A percentile compares a stretch with the other conserved stretches of the same genome.
Evolutionary conservation across 768 basidiomycete genomes (phyloP).

Genomic region (Austroboletus festivus): DNA sequence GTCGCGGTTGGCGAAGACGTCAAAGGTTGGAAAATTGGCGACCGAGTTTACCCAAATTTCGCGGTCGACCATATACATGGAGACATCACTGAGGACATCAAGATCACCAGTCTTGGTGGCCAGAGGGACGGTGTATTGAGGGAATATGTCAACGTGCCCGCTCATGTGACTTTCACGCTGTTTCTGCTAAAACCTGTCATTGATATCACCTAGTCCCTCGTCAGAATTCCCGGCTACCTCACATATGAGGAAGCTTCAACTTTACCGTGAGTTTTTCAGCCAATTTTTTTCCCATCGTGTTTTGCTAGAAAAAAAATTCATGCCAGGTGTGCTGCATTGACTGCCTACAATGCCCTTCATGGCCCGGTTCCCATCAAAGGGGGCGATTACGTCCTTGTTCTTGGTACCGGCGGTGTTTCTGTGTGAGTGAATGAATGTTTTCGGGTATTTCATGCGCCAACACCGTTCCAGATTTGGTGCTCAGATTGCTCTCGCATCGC

Average conservation of each 20-base stretch:
- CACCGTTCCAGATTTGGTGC: slow-evolving; percentile 45
- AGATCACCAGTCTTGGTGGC: slow-evolving; percentile 43
- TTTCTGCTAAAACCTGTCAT: background rate
- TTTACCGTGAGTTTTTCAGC: slow-evolving; percentile 42
- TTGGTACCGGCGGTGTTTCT: slow-evolving; percentile 57
- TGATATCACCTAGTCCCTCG: slow-evolving; percentile 37
- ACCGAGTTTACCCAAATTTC: slow-evolving; percentile 57
- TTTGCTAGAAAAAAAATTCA: background rate
- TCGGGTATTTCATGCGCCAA: background rate
- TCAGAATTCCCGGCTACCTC: slow-evolving; percentile 53
- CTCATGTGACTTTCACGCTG: slow-evolving; percentile 30
- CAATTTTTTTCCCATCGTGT: background rate
- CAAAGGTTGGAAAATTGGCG: slow-evolving; percentile 50
- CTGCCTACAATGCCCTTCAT: slow-evolving; percentile 59
- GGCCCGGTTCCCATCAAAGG: slow-evolving; percentile 50
- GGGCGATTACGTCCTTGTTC: slow-evolving; percentile 56
- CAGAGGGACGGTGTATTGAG: slow-evolving; percentile 50
- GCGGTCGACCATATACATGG: slow-evolving; percentile 46
- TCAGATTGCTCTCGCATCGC: slow-evolving; percentile 60
- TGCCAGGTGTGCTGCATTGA: slow-evolving; percentile 54
- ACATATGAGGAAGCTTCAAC: slow-evolving; percentile 64
- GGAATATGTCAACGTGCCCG: slow-evolving; percentile 51
- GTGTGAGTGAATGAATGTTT: slow-evolving; percentile 33
- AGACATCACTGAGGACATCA: slow-evolving; percentile 36
- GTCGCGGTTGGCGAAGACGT: slow-evolving; percentile 40